phyloP scores from a whole-genome alignment of 495 filamentous ascomycete genomes.

The Stereocaulon alpinum region DNA sequence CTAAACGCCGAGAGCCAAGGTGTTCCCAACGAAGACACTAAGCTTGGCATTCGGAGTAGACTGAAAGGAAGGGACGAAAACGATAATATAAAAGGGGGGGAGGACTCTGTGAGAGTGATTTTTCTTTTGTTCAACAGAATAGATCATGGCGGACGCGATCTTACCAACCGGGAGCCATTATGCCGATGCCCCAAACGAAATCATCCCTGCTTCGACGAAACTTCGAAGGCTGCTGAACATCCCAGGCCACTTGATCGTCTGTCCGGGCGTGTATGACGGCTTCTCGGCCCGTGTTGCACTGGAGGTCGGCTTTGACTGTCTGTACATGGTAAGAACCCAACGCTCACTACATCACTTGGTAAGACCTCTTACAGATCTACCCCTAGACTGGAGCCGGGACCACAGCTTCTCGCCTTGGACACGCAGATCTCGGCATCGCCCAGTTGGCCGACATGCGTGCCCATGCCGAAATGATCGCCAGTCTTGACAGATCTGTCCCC shows the following conservation, averaged over 20 bases:
- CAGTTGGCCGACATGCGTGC: slow-evolving; percentile 54
- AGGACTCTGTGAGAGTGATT: too few relatives aligned
- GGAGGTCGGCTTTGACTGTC: slow-evolving; percentile 45
- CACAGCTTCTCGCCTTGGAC: slow-evolving; percentile 49
- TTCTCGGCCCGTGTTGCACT: slow-evolving; percentile 56
- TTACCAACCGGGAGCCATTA: background rate
- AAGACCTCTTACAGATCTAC: slow-evolving; percentile 3
- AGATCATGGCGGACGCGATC: too few relatives aligned
- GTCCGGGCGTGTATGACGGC: slow-evolving; percentile 61
- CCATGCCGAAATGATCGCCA: slow-evolving; percentile 57
- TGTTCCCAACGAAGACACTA: too few relatives aligned
- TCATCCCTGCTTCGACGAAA: slow-evolving; percentile 19
- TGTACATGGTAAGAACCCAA: slow-evolving; percentile 51
- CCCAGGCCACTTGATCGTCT: slow-evolving; percentile 37
- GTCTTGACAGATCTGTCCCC: slow-evolving; percentile 46
- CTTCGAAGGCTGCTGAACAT: slow-evolving; percentile 32
- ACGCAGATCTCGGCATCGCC: slow-evolving; percentile 56
- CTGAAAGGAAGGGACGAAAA: too few relatives aligned
- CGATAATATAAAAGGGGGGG: too few relatives aligned
- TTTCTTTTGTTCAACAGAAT: too few relatives aligned
- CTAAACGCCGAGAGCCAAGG: too few relatives aligned
- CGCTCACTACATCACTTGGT: background rate
- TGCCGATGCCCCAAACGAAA: background rate
- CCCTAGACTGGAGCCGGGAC: slow-evolving; percentile 59
- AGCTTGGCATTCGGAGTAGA: too few relatives aligned